phyloP scores from a whole-genome alignment of 768 basidiomycete genomes.

The Tylopilus sp. region DNA sequence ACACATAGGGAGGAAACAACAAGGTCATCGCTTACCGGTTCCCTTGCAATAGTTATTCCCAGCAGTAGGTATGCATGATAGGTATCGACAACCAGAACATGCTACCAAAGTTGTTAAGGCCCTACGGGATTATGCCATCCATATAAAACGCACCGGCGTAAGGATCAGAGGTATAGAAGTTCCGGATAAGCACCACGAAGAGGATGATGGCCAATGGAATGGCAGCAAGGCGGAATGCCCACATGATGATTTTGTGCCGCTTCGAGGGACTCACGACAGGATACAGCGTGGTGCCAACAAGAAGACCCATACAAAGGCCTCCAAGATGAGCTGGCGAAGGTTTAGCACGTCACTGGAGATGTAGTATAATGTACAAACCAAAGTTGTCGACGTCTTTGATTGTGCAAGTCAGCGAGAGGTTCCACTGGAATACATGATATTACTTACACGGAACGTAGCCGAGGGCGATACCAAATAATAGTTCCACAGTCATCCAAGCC shows the following conservation, averaged over 20 bases:
- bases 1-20: neutral
- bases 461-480: constrained; percentile 81
- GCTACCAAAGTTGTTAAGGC: constrained; percentile 40
- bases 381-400: constrained; percentile 83
- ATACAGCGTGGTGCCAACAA: constrained; percentile 80
- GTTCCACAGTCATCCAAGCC: constrained; percentile 78
- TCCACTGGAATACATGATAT: neutral
- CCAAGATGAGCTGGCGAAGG: constrained; percentile 71
- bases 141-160: constrained; percentile 62
- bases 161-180: constrained; percentile 89
- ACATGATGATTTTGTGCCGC: constrained; percentile 68
- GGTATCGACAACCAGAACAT: constrained; percentile 83
- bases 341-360: neutral
- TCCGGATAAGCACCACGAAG: constrained; percentile 77
- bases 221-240: constrained; percentile 68
- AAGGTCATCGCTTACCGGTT: constrained; percentile 29
- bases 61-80: constrained; percentile 83
- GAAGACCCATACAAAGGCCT: constrained; percentile 79
- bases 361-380: constrained; percentile 39
- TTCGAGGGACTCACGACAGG: constrained; percentile 83
- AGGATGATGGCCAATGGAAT: constrained; percentile 74
- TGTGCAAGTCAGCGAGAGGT: constrained; percentile 15
- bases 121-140: neutral
- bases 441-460: constrained; percentile 78
- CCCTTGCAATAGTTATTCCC: constrained; percentile 65